Percentiles rank a stretch among this genome's conserved stretches.
phyloP scores from a whole-genome alignment of 225 moss, liverwort and hornwort species.

The Marchantia polymorpha region DNA sequence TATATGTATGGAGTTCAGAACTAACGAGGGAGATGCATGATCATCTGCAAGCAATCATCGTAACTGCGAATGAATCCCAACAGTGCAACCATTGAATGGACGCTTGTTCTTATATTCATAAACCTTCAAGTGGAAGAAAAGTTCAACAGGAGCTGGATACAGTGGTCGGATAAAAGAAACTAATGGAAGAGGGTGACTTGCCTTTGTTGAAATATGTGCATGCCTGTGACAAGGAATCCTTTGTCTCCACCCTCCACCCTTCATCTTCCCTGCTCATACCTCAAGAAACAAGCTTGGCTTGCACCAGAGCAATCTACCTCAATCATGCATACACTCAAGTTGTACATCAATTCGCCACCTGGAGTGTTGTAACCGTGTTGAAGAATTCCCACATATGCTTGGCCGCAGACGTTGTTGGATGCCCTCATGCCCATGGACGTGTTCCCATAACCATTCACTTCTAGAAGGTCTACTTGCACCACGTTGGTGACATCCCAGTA shows the following conservation, averaged over 20 bases:
- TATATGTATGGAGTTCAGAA: no score
- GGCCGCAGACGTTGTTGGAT: constrained; percentile 22
- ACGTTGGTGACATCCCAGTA: no score
- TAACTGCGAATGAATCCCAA: not conserved
- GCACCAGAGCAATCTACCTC: constrained; percentile 15
- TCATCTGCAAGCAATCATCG: not conserved
- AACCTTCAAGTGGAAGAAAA: not conserved
- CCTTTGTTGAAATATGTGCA: constrained; percentile 11
- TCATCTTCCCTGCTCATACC: not conserved
- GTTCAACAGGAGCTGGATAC: constrained; percentile 24
- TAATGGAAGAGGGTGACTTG: constrained; percentile 25
- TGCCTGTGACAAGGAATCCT: constrained; percentile 21
- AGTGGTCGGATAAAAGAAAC: constrained; percentile 14
- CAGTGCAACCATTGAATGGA: constrained; percentile 5
- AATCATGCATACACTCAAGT: not conserved
- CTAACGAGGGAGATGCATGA: no score
- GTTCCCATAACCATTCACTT: no score
- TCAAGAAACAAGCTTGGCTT: not conserved
- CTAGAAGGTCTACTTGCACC: no score
- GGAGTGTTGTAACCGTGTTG: constrained; percentile 16
- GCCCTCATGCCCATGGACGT: not conserved
- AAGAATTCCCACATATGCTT: not conserved
- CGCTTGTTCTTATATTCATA: not conserved
- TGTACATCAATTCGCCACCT: constrained; percentile 10
- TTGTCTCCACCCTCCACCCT: constrained; percentile 26